Conservation (phyloP, 2,329 filamentous ascomycete species). For the Ustulina deusta region DNA sequence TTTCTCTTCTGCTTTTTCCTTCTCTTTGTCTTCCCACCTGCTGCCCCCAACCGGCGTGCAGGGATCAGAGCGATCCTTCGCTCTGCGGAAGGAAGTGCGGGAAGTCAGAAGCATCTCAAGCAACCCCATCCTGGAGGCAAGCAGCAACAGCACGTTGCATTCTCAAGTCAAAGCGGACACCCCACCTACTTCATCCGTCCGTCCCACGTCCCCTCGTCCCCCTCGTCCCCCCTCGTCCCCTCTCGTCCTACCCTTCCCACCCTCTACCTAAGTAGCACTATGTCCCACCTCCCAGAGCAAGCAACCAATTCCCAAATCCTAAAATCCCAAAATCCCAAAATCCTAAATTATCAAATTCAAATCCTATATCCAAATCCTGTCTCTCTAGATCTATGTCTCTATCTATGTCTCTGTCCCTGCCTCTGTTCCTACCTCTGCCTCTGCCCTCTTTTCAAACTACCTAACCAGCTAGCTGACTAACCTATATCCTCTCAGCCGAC, state of each 20-base stretch:
- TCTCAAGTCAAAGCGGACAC: constrained; percentile 35
- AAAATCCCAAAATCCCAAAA: constrained; percentile 10
- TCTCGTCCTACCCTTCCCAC: constrained; percentile 11
- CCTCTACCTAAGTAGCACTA: neutral
- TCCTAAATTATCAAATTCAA: neutral
- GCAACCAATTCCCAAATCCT: constrained; percentile 18
- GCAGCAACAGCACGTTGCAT: constrained; percentile 19
- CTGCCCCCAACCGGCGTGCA: constrained; percentile 1
- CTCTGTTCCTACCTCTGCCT: neutral
- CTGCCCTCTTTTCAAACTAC: neutral
- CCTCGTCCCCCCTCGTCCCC: neutral
- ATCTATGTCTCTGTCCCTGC: neutral
- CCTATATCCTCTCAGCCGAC: neutral
- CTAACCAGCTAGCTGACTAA: neutral
- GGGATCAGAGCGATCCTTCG: neutral
- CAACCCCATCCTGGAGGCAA: constrained; percentile 21
- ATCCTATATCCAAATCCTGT: constrained; percentile 22
- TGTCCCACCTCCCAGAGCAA: constrained; percentile 32
- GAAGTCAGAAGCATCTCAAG: constrained; percentile 1
- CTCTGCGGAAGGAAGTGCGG: neutral
- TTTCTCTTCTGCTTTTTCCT: neutral
- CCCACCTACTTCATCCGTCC: constrained; percentile 24
- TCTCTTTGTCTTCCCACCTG: neutral
- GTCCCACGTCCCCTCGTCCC: constrained; percentile 14
- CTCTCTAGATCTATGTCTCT: neutral